Conservation (phyloP, 2,329 filamentous ascomycete species). For the Nothophaeocryptopus gaeumannii region DNA sequence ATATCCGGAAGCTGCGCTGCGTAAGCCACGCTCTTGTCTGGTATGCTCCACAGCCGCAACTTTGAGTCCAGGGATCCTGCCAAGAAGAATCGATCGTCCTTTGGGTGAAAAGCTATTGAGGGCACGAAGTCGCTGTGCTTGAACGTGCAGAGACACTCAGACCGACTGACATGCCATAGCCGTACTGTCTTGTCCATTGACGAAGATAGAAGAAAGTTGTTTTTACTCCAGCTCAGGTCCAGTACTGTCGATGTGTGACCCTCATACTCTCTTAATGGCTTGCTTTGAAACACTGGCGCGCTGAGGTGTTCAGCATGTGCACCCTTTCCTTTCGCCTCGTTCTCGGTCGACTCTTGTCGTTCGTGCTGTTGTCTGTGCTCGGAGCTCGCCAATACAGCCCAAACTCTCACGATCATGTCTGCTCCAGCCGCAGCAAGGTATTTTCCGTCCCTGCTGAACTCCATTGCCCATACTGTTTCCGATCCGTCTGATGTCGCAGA, state of each 20-base stretch:
- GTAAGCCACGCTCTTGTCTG: slow-evolving; percentile 89
- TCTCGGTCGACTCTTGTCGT: slow-evolving; percentile 60
- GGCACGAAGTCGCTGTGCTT: slow-evolving; percentile 94
- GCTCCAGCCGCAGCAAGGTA: slow-evolving; percentile 91
- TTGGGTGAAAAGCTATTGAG: slow-evolving; percentile 89
- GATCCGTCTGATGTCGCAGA: slow-evolving; percentile 36
- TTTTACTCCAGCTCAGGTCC: slow-evolving; percentile 97
- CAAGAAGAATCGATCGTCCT: slow-evolving; percentile 93
- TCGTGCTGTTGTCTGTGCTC: slow-evolving; percentile 76
- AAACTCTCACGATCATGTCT: slow-evolving; percentile 80
- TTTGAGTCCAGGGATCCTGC: slow-evolving; percentile 89
- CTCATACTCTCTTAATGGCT: slow-evolving; percentile 73
- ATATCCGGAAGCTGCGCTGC: slow-evolving; percentile 75
- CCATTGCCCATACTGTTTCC: slow-evolving; percentile 79
- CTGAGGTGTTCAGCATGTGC: slow-evolving; percentile 61
- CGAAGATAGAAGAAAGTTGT: slow-evolving; percentile 91
- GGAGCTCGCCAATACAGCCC: slow-evolving; percentile 77
- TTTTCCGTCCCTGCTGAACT: slow-evolving; percentile 88
- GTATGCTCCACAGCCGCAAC: slow-evolving; percentile 91
- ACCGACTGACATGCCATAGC: slow-evolving; percentile 83
- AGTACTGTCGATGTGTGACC: slow-evolving; percentile 84
- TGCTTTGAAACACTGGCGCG: slow-evolving; percentile 82
- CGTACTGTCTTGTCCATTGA: slow-evolving; percentile 98
- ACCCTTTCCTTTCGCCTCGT: slow-evolving; percentile 46
- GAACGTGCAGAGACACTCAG: slow-evolving; percentile 88